These are phyloP conservation scores for Vachellia collinsii DNA, from an alignment of 306 rosid genomes.

Conservation along the genomic window DNA sequence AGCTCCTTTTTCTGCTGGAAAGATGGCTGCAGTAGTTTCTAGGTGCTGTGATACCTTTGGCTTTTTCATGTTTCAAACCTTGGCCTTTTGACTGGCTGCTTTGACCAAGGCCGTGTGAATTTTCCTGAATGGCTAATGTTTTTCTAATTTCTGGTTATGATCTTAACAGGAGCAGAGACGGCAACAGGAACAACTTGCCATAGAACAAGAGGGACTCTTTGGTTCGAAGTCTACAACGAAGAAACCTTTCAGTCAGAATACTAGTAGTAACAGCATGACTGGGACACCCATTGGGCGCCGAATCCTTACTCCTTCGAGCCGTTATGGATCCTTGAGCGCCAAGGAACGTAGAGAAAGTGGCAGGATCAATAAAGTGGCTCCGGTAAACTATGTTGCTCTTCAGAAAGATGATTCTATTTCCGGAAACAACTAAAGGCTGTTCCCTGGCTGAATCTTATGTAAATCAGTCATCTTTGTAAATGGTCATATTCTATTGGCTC, in stretches of 20 bases:
- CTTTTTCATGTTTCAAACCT: background rate
- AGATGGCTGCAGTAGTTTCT: conserved; percentile 5
- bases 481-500: conserved; percentile 30
- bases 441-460: conserved; percentile 32
- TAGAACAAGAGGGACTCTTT: conserved; percentile 72
- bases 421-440: conserved; percentile 43
- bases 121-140: background rate
- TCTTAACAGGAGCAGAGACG: conserved; percentile 73
- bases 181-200: conserved; percentile 67
- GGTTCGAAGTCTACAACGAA: conserved; percentile 76
- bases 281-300: conserved; percentile 83
- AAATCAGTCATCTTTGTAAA: conserved; percentile 40
- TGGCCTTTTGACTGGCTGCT: conserved; percentile 19
- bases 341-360: conserved; percentile 76
- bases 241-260: conserved; percentile 78
- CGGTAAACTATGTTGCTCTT: conserved; percentile 86
- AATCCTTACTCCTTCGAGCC: conserved; percentile 51
- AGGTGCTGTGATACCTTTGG: conserved; percentile 7
- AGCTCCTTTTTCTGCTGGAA: conserved; percentile 19
- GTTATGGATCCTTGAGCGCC: conserved; percentile 50
- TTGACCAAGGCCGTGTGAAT: conserved; percentile 1
- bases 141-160: conserved; percentile 3
- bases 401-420: conserved; percentile 68
- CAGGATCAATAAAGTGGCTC: conserved; percentile 53
- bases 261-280: conserved; percentile 48